Evolutionary conservation across 345 rosid species (phyloP).

Genomic region (Eutrema yunnanense): DNA sequence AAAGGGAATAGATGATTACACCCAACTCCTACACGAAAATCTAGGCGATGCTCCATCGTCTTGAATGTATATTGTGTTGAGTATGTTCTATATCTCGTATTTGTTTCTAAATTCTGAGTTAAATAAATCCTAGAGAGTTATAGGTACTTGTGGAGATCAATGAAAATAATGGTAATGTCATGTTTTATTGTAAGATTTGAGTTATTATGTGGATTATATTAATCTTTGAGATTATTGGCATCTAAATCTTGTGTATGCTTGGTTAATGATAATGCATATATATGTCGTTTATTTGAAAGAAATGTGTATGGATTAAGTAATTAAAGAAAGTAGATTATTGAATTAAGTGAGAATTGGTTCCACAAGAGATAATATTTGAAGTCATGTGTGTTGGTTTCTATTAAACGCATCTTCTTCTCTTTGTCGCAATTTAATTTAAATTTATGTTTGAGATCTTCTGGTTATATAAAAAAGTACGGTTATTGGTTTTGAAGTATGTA

Average conservation of each 20-base stretch:
- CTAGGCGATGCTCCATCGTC: not conserved
- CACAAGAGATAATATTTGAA: too few species aligned
- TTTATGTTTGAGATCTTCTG: too few species aligned
- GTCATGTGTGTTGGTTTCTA: too few species aligned
- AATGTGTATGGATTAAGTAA: too few species aligned
- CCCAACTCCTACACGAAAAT: not conserved
- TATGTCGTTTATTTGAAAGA: not conserved
- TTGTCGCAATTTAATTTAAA: too few species aligned
- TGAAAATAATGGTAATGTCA: not conserved
- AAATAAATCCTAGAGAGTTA: not conserved
- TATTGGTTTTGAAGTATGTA: too few species aligned
- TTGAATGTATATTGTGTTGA: not conserved
- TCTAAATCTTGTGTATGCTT: not conserved
- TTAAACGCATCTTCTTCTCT: too few species aligned
- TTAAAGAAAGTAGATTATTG: too few species aligned
- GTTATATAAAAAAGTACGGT: too few species aligned
- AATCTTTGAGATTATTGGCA: not conserved
- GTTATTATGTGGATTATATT: not conserved
- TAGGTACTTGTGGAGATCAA: not conserved
- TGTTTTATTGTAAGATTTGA: not conserved
- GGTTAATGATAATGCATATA: not conserved
- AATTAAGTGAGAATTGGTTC: too few species aligned
- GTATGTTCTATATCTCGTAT: not conserved
- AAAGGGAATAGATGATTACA: constrained; percentile 39
- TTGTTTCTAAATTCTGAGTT: not conserved